A percentile compares a stretch with the other conserved stretches of the same genome.
Conservation (phyloP, 495 filamentous ascomycete genomes). For the Hyaloscypha hepaticicola region DNA sequence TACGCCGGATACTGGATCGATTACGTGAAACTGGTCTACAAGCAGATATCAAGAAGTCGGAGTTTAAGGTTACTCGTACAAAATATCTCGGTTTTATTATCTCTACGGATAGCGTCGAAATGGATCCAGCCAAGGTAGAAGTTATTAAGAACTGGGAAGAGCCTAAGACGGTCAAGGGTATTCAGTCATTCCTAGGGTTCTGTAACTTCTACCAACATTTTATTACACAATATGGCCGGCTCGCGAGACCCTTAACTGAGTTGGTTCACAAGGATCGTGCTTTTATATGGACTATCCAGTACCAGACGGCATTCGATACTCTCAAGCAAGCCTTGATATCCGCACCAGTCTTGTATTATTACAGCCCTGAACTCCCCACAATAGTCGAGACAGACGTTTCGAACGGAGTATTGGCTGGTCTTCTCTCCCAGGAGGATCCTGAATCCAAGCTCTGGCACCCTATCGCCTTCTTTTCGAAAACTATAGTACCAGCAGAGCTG, state of each 20-base stretch:
- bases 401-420: neutral
- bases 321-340: no score
- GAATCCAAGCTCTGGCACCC: neutral
- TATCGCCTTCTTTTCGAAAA: conserved; percentile 11
- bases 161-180: neutral
- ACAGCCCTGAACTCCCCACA: neutral
- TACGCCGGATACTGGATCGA: neutral
- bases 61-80: conserved; percentile 30
- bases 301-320: no score
- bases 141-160: conserved; percentile 19
- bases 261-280: conserved; percentile 17
- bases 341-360: no score
- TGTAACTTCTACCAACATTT: conserved; percentile 25
- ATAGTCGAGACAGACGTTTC: neutral
- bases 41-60: conserved; percentile 29
- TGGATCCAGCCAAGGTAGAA: conserved; percentile 18
- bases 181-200: conserved; percentile 25
- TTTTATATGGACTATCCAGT: neutral
- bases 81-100: conserved; percentile 35
- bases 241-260: conserved; percentile 7
- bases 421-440: neutral
- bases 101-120: conserved; percentile 23
- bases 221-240: conserved; percentile 19
- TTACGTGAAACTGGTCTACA: neutral
- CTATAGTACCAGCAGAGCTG: neutral